Percentiles rank a stretch among this genome's conserved stretches.
phyloP scores from a whole-genome alignment of 345 rosid genomes.

The Camelina neglecta region DNA sequence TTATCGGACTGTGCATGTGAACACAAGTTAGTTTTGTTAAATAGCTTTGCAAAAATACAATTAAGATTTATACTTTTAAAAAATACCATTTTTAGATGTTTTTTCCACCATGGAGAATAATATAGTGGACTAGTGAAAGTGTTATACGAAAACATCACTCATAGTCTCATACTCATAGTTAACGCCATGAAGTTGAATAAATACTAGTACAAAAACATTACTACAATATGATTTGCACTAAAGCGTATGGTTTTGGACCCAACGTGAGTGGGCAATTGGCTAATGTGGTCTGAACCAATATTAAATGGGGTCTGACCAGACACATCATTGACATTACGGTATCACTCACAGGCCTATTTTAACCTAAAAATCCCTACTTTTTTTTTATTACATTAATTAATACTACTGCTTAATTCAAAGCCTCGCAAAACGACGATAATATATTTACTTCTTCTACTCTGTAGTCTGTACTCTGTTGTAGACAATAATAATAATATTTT shows the following conservation, averaged over 20 bases:
- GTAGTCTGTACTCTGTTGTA: background rate
- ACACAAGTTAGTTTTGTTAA: background rate
- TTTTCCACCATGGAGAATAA: too few relatives aligned
- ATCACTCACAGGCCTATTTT: constrained; percentile 39
- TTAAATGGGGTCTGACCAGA: constrained; percentile 45
- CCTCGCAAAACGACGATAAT: constrained; percentile 18
- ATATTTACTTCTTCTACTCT: background rate
- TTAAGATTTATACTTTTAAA: too few relatives aligned
- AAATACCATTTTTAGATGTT: background rate
- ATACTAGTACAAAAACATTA: too few relatives aligned
- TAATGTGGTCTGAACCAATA: constrained; percentile 38
- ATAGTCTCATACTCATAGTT: background rate
- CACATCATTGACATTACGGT: constrained; percentile 47
- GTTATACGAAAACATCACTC: background rate
- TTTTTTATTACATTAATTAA: background rate
- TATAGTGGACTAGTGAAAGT: background rate
- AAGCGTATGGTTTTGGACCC: background rate
- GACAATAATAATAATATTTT: background rate
- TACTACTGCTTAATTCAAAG: background rate
- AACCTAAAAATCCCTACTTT: constrained; percentile 4
- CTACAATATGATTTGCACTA: background rate
- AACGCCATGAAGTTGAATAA: too few relatives aligned
- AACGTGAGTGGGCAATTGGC: constrained; percentile 27
- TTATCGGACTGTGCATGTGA: background rate
- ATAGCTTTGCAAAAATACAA: too few relatives aligned